A percentile compares a stretch with the other conserved stretches of the same genome.
Evolutionary conservation across 495 filamentous ascomycete genomes (phyloP).

Genomic region (Penicillium daleae): DNA sequence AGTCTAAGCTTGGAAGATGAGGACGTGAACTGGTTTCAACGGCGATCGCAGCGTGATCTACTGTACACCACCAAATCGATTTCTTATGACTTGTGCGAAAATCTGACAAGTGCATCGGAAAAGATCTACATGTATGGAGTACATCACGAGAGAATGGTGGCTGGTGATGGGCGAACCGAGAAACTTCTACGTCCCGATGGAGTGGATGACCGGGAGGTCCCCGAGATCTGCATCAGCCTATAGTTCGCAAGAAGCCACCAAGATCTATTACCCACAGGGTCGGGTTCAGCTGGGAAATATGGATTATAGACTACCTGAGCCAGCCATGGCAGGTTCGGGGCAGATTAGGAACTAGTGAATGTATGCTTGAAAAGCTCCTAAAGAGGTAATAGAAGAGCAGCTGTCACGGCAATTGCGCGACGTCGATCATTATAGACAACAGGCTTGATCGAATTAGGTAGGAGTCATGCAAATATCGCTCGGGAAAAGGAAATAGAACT

Average conservation of each 20-base stretch:
- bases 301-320: not conserved
- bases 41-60: not conserved
- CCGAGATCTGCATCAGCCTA: not conserved
- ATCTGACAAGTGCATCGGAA: not conserved
- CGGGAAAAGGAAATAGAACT: slow-evolving; percentile 12
- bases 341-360: not conserved
- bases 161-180: not conserved
- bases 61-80: slow-evolving; percentile 11
- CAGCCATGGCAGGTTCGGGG: not conserved
- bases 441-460: not conserved
- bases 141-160: not conserved
- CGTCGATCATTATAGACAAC: not conserved
- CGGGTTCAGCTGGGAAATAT: not conserved
- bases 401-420: slow-evolving; percentile 7
- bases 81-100: not conserved
- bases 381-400: not conserved
- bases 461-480: slow-evolving; percentile 7
- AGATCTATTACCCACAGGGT: not conserved
- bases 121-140: not conserved
- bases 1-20: not conserved
- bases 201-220: not conserved
- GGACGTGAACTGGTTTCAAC: not conserved
- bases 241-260: not conserved
- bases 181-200: not conserved
- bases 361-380: not conserved